Percentiles rank a stretch among this genome's conserved stretches.
Evolutionary conservation across 257 asterid species (phyloP).

Genomic region (Henckelia pumila): DNA sequence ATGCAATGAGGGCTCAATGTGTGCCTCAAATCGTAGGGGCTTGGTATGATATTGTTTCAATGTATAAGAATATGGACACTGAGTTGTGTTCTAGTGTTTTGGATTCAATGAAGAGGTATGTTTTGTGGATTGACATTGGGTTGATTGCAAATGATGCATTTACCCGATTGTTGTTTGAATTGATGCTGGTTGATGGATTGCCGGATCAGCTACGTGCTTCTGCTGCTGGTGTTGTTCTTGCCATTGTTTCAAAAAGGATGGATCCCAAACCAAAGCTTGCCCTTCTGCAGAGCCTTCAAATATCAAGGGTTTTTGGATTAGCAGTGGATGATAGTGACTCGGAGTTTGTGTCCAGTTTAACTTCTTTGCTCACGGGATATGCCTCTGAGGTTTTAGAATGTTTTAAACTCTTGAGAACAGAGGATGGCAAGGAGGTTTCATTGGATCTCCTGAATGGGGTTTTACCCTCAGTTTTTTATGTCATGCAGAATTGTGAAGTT

Average conservation of each 20-base stretch:
- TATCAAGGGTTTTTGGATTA: conserved; percentile 74
- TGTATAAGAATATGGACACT: conserved; percentile 65
- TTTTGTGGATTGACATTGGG: conserved; percentile 93
- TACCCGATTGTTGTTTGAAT: conserved; percentile 63
- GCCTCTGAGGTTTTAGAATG: conserved; percentile 84
- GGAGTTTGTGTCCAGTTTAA: conserved; percentile 61
- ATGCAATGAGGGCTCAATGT: conserved; percentile 91
- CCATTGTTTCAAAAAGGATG: conserved; percentile 84
- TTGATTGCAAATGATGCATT: conserved; percentile 72
- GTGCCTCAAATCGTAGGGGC: conserved; percentile 74
- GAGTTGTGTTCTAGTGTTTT: conserved; percentile 73
- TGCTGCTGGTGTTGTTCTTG: conserved; percentile 70
- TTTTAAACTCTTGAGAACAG: conserved; percentile 56
- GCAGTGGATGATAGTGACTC: conserved; percentile 54
- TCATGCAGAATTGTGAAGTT: conserved; percentile 63
- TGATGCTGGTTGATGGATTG: conserved; percentile 64
- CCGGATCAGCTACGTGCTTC: conserved; percentile 68
- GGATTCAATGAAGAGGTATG: conserved; percentile 66
- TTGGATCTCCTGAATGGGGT: conserved; percentile 78
- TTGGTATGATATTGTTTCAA: conserved; percentile 64
- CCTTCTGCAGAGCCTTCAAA: conserved; percentile 69
- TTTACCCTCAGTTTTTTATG: conserved; percentile 79
- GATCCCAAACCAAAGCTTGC: conserved; percentile 68
- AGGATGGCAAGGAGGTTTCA: conserved; percentile 58
- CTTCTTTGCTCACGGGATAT: conserved; percentile 80